Conservation (phyloP, 2,329 filamentous ascomycete species). For the Chalara sp. region DNA sequence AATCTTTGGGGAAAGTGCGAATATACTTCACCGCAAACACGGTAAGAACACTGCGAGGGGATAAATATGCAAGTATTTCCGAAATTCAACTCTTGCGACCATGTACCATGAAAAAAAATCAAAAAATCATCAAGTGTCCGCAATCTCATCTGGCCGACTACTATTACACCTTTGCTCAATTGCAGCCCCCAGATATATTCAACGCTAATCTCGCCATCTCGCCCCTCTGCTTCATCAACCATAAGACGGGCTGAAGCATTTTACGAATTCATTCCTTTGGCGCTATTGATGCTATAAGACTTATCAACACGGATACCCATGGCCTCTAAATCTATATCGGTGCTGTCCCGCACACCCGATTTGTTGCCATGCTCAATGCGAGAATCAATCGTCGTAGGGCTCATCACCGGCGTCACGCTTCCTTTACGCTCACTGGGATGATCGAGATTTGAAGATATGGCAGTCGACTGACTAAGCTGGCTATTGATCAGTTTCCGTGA, state of each 20-base stretch:
- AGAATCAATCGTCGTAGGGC: slow-evolving; percentile 8
- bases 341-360: slow-evolving; percentile 16
- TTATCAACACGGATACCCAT: slow-evolving; percentile 21
- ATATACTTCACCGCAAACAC: not conserved
- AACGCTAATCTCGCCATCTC: not conserved
- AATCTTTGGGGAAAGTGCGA: not conserved
- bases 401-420: slow-evolving; percentile 6
- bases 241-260: no score
- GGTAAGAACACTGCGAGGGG: no score
- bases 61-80: no score
- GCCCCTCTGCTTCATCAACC: not conserved
- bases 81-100: no score
- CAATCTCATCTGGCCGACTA: not conserved
- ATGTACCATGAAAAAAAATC: no score
- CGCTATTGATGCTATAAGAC: slow-evolving; percentile 11
- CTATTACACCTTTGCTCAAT: not conserved
- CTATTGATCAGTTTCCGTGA: slow-evolving; percentile 8
- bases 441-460: slow-evolving; percentile 1
- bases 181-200: not conserved
- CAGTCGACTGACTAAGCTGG: slow-evolving; percentile 5
- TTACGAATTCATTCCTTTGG: not conserved
- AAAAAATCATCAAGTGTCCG: not conserved
- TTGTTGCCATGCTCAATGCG: slow-evolving; percentile 2
- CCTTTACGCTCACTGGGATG: slow-evolving; percentile 10
- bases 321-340: slow-evolving; percentile 20